Conservation (phyloP, 768 basidiomycete genomes). For the Hericium alpestre region DNA sequence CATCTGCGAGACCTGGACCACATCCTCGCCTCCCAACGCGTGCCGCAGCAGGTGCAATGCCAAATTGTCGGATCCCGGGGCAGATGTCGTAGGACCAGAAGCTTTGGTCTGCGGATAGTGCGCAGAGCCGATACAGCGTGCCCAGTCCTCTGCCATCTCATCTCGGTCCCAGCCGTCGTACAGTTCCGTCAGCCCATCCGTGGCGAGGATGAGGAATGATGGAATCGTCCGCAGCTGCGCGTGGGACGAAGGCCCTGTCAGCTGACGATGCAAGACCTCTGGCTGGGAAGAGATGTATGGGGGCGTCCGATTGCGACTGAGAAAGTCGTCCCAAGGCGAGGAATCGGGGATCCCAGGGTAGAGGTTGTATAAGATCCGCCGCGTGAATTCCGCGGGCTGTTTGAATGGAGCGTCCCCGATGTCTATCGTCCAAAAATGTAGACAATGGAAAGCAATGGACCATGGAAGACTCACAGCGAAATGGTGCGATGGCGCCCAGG, state of each 20-base stretch:
- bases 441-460: not conserved
- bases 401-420: constrained; percentile 30
- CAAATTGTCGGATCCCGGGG: constrained; percentile 18
- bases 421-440: constrained; percentile 7
- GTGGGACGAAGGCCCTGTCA: constrained; percentile 13
- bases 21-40: constrained; percentile 33
- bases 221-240: not conserved
- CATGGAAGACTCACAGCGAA: constrained; percentile 45
- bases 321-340: constrained; percentile 17
- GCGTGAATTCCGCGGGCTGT: constrained; percentile 23
- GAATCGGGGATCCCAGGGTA: constrained; percentile 24
- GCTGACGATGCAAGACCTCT: constrained; percentile 27
- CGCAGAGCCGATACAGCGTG: constrained; percentile 19
- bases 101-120: constrained; percentile 6
- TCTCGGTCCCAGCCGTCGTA: constrained; percentile 23
- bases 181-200: constrained; percentile 37
- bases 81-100: not conserved
- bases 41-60: constrained; percentile 32
- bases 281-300: constrained; percentile 34
- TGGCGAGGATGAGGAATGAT: constrained; percentile 28
- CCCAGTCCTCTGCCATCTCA: constrained; percentile 29
- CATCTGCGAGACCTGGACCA: constrained; percentile 28
- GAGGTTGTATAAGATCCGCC: constrained; percentile 23
- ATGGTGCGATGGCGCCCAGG: constrained; percentile 70
- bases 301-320: constrained; percentile 32